These are phyloP conservation scores for Aureobasidium sp. DNA, from an alignment of 2,329 filamentous ascomycete genomes.

Conservation along the genomic window DNA sequence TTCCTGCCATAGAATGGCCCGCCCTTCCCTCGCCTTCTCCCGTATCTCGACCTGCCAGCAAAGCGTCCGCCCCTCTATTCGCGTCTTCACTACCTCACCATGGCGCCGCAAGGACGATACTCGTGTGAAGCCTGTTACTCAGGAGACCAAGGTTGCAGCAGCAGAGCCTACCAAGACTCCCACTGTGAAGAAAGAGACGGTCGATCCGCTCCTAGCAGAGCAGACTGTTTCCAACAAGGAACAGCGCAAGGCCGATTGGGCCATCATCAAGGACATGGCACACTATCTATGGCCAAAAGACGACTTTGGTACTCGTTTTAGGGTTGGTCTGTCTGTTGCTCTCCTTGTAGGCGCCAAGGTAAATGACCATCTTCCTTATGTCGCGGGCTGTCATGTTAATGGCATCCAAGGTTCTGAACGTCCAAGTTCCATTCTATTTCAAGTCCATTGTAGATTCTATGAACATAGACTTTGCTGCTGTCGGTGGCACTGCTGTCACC, in stretches of 20 bases:
- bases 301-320: conserved; percentile 69
- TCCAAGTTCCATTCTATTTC: conserved; percentile 98
- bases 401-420: conserved; percentile 62
- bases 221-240: conserved; percentile 65
- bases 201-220: conserved; percentile 49
- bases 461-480: conserved; percentile 84
- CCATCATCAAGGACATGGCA: conserved; percentile 97
- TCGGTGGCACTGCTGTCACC: conserved; percentile 81
- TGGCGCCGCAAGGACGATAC: conserved; percentile 32
- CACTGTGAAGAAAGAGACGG: conserved; percentile 23
- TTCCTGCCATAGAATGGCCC: not conserved
- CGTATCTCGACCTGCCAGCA: conserved; percentile 8
- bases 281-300: conserved; percentile 93
- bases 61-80: conserved; percentile 14
- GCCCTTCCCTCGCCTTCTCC: not conserved
- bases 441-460: conserved; percentile 96
- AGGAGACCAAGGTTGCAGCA: conserved; percentile 20
- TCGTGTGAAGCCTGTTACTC: conserved; percentile 19
- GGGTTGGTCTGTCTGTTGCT: conserved; percentile 76
- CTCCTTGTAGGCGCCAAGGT: conserved; percentile 83
- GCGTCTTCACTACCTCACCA: conserved; percentile 38
- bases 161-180: conserved; percentile 27
- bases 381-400: conserved; percentile 20
- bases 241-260: conserved; percentile 95
- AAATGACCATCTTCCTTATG: conserved; percentile 10